phyloP scores from a whole-genome alignment of 768 basidiomycete species.

The Boletus vermiculosoides region DNA sequence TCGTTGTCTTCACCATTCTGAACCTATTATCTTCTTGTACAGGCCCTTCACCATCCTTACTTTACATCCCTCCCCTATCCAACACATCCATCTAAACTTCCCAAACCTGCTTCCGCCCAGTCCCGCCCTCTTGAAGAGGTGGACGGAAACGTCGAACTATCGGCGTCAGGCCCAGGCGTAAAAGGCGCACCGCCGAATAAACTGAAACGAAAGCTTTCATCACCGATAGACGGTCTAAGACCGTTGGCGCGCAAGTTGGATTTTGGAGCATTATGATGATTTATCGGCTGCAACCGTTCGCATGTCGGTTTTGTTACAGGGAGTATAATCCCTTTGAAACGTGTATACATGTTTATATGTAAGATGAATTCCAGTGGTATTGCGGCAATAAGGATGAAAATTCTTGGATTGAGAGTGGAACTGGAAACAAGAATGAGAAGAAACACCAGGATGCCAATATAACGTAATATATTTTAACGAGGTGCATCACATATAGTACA shows the following conservation, averaged over 20 bases:
- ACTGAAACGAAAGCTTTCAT: conserved; percentile 70
- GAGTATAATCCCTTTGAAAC: background rate
- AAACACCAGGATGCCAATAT: conserved; percentile 6
- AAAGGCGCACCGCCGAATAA: conserved; percentile 52
- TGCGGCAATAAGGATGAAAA: background rate
- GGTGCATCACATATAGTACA: conserved; percentile 52
- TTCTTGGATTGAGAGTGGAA: conserved; percentile 2
- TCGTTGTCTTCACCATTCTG: background rate
- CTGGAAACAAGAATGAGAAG: conserved; percentile 11
- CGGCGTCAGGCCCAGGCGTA: conserved; percentile 47
- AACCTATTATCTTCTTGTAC: background rate
- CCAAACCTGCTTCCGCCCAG: conserved; percentile 57
- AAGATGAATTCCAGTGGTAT: conserved; percentile 6
- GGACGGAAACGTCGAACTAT: conserved; percentile 66
- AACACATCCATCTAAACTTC: conserved; percentile 84
- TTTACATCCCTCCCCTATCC: conserved; percentile 86
- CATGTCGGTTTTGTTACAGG: background rate
- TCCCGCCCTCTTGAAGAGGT: conserved; percentile 71
- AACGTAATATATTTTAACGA: conserved; percentile 27
- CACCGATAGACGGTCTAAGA: conserved; percentile 49
- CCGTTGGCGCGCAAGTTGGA: conserved; percentile 72
- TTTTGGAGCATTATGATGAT: conserved; percentile 45
- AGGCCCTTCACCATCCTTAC: conserved; percentile 88
- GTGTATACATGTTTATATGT: conserved; percentile 5
- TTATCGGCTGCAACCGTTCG: background rate